These are phyloP conservation scores for Debaryomyces coudertii DNA, from an alignment of 1,139 yeast species.

Conservation along the genomic window DNA sequence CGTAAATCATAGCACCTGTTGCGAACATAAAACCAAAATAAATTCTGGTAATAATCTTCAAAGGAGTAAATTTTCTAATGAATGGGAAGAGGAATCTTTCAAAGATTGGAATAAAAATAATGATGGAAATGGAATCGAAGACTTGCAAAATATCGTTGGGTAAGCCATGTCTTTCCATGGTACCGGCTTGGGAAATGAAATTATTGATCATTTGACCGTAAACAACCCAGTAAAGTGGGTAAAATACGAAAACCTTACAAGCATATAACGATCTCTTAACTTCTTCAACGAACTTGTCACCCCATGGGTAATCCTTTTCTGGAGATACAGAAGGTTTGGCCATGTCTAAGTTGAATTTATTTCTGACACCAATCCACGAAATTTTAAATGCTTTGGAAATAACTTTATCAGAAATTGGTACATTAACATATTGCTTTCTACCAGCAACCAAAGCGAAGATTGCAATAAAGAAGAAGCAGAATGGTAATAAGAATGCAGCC, in stretches of 20 bases:
- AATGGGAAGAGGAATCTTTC: conserved; percentile 58
- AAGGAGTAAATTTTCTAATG: conserved; percentile 57
- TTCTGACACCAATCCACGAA: conserved; percentile 47
- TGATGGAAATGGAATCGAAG: conserved; percentile 62
- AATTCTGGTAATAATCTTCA: conserved; percentile 74
- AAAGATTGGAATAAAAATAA: conserved; percentile 63
- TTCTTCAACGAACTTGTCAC: conserved; percentile 65
- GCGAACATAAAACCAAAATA: conserved; percentile 75
- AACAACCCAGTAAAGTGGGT: conserved; percentile 68
- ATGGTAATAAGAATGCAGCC: conserved; percentile 58
- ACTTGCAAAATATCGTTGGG: conserved; percentile 71
- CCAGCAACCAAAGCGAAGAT: conserved; percentile 59
- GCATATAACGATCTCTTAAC: conserved; percentile 59
- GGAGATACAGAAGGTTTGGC: conserved; percentile 60
- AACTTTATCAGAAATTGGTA: conserved; percentile 66
- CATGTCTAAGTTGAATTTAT: conserved; percentile 52
- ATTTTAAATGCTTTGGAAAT: conserved; percentile 59
- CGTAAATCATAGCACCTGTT: conserved; percentile 71
- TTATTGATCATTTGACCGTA: conserved; percentile 70
- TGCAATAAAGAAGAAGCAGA: conserved; percentile 67
- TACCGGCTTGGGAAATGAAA: conserved; percentile 66
- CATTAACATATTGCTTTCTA: conserved; percentile 57
- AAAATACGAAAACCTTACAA: conserved; percentile 64
- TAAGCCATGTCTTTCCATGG: conserved; percentile 63
- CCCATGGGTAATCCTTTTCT: conserved; percentile 53